phyloP scores from a whole-genome alignment of 225 moss, liverwort and hornwort species.

The Rhytidiadelphus loreus region DNA sequence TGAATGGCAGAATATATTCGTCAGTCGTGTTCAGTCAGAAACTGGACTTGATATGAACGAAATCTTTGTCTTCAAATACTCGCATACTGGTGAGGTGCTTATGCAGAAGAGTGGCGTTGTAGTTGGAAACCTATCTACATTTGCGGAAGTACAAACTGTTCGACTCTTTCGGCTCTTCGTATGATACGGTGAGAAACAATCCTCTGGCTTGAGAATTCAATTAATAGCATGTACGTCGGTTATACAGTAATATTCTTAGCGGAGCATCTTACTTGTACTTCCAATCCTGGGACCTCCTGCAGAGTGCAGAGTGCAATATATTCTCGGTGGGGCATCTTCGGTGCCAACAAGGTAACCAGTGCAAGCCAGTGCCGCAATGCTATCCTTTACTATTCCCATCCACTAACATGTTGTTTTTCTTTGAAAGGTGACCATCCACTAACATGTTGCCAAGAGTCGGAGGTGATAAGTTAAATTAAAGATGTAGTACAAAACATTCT shows the following conservation, averaged over 20 bases:
- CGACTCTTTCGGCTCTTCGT: neutral
- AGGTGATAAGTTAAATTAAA: neutral
- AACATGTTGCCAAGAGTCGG: neutral
- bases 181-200: neutral
- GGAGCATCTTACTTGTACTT: neutral
- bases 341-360: neutral
- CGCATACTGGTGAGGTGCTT: constrained; percentile 27
- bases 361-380: neutral
- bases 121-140: neutral
- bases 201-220: neutral
- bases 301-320: neutral
- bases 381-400: neutral
- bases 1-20: neutral
- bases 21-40: neutral
- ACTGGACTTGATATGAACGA: neutral
- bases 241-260: neutral
- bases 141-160: neutral
- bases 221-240: neutral
- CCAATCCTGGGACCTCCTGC: neutral
- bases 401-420: neutral
- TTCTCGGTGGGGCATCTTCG: neutral
- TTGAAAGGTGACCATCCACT: no score
- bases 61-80: neutral
- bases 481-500: neutral
- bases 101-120: constrained; percentile 15